Conservation (phyloP, 305 asterid species). For the Withania somnifera region DNA sequence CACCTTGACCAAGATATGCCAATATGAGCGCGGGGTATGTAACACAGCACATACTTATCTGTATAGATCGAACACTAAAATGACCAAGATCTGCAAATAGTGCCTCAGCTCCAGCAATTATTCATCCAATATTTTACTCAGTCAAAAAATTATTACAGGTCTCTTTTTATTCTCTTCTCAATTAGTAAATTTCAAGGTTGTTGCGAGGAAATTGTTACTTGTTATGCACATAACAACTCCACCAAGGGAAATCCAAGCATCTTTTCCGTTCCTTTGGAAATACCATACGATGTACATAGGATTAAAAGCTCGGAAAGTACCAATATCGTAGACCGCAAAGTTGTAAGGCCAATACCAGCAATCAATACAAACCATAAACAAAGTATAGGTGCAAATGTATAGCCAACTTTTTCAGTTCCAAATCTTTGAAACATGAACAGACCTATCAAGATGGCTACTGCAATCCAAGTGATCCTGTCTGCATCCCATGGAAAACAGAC, state of each 20-base stretch:
- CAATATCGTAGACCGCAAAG: constrained; percentile 22
- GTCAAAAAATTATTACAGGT: background rate
- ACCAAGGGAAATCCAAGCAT: constrained; percentile 52
- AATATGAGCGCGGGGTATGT: constrained; percentile 38
- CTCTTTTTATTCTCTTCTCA: background rate
- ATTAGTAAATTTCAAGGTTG: background rate
- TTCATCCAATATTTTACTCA: background rate
- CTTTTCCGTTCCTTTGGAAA: constrained; percentile 21
- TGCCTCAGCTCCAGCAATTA: constrained; percentile 53
- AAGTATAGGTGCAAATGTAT: constrained; percentile 37
- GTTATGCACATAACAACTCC: constrained; percentile 36
- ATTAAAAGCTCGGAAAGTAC: constrained; percentile 26
- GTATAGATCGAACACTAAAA: constrained; percentile 44
- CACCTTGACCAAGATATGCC: constrained; percentile 47
- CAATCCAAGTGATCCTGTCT: constrained; percentile 23
- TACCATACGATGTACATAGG: constrained; percentile 29
- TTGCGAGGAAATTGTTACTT: constrained; percentile 11
- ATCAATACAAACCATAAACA: constrained; percentile 30
- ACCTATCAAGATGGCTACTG: constrained; percentile 18
- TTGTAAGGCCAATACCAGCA: constrained; percentile 33
- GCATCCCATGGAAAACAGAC: background rate
- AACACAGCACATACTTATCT: constrained; percentile 41
- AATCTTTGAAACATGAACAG: constrained; percentile 32
- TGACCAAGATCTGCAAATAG: constrained; percentile 61
- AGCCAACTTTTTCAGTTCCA: constrained; percentile 54